Base-by-base conservation (phyloP, 805 yeast species). In the Kregervanrija pseudodelftensis region DNA sequence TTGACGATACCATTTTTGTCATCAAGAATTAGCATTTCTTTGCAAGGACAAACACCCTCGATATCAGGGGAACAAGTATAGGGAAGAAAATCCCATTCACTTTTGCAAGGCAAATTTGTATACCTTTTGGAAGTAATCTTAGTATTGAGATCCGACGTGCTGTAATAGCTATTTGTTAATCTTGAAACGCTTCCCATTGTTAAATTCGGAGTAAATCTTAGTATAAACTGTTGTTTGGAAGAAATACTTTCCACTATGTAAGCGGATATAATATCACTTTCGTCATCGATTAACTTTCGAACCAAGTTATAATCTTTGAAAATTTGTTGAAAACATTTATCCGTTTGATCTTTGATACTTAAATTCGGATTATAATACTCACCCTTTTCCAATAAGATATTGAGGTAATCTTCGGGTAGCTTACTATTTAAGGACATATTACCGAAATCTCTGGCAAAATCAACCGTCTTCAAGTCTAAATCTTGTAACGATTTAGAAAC, bases 301-400 rank as follows among this genome's bases (percentile, higher is more conserved):
- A 75, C n/a, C 11, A 50, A 17, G 2, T 8, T 35, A 34, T 40
- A 50, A 7, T 38, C 39, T 1, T 39, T 42, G 16, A 44, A 8
- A 3, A 49, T 11, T 14, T 36, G 28, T 10, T 37, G 39, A 28
- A 50, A 44, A 1, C 42, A 43, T 4, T 8, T 12, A 11, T 40
- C 30, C 11, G 15, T n/a, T 15, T 39, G 41, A n/a, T 16, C 17
- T 14, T 28, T 37, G 7, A 32, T 39, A 9, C 34, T 8, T 13
- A 33, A 15, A 8, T 30, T 5, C 5, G 33, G 15, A 11, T 22
- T 30, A 4, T 12, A 13, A 2, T 22, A 17, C 34, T 42, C 30
- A 14, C 42, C 42, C 13, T 16, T 30, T 31, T 44, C 31, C 10
- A 46, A 17, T 4, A 44, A 33, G 9, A 44, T 35, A 15, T 46